Conservation (phyloP, 345 rosid genomes). For the Corchorus olitorius region DNA sequence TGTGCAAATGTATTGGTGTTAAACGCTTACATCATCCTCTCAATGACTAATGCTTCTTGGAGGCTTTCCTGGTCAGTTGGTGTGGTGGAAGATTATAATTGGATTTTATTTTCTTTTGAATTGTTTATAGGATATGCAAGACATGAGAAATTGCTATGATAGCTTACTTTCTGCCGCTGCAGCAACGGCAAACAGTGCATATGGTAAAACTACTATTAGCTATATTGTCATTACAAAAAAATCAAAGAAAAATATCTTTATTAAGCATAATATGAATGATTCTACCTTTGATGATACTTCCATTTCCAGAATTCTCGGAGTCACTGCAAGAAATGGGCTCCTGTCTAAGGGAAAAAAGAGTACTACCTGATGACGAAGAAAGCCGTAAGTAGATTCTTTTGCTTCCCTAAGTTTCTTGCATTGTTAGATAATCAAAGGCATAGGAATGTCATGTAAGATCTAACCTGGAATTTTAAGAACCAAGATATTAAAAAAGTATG, state of each 20-base stretch:
- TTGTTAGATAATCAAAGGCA: neutral
- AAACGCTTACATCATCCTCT: neutral
- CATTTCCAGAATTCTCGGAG: conserved; percentile 84
- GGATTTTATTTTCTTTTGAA: neutral
- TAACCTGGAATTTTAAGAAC: neutral
- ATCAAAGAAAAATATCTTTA: neutral
- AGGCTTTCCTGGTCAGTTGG: neutral
- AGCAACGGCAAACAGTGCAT: conserved; percentile 89
- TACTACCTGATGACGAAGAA: conserved; percentile 71
- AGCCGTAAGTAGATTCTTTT: conserved; percentile 50
- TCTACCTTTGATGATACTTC: conserved; percentile 15
- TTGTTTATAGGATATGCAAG: conserved; percentile 73
- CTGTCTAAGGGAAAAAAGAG: conserved; percentile 72
- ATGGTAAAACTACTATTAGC: conserved; percentile 47
- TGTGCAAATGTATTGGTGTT: neutral
- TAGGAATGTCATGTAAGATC: conserved; percentile 14
- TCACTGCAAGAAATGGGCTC: conserved; percentile 93
- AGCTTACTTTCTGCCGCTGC: conserved; percentile 96
- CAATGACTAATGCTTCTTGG: neutral
- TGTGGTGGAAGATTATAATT: neutral
- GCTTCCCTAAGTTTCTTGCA: neutral
- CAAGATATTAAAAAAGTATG: neutral
- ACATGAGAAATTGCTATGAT: conserved; percentile 91
- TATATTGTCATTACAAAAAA: neutral
- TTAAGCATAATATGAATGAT: neutral